phyloP scores from a whole-genome alignment of 2,329 filamentous ascomycete genomes.

The Cytospora paraplurivora region DNA sequence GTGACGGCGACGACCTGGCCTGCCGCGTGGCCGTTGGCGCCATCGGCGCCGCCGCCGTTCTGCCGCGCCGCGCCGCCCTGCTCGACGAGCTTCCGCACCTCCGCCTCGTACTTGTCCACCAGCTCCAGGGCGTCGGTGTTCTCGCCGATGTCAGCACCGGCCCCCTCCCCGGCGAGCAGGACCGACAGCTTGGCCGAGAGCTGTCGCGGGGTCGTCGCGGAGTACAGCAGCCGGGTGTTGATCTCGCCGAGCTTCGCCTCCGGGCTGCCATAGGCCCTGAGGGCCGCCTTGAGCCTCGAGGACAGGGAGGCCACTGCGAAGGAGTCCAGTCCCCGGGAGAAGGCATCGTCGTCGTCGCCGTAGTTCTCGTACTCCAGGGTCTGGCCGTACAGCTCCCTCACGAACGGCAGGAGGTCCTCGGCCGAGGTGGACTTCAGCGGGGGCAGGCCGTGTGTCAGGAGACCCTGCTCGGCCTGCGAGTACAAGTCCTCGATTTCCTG shows the following conservation, averaged over 20 bases:
- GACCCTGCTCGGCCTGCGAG: constrained; percentile 16
- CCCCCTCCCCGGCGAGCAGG: constrained; percentile 8
- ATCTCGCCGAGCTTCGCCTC: constrained; percentile 15
- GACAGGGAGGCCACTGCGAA: constrained; percentile 19
- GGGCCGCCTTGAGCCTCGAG: constrained; percentile 22
- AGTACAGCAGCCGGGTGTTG: constrained; percentile 14
- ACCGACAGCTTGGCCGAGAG: constrained; percentile 9
- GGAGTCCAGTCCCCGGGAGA: constrained; percentile 22
- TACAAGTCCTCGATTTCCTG: constrained; percentile 24
- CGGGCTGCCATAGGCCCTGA: constrained; percentile 12
- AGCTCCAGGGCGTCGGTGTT: constrained; percentile 7
- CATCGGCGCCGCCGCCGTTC: constrained; percentile 5
- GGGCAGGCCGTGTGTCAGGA: constrained; percentile 19
- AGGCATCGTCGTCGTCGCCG: constrained; percentile 21
- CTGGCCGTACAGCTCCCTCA: constrained; percentile 20
- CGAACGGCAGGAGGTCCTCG: constrained; percentile 18
- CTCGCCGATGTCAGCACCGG: neutral
- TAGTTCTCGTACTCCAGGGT: constrained; percentile 14
- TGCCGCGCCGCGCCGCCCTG: neutral
- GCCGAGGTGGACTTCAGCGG: constrained; percentile 12
- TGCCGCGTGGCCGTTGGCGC: constrained; percentile 6
- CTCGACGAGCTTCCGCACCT: constrained; percentile 41
- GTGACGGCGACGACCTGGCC: constrained; percentile 23
- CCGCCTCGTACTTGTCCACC: constrained; percentile 25
- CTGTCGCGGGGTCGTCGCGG: constrained; percentile 2